phyloP scores from a whole-genome alignment of 495 filamentous ascomycete genomes.

The Neurospora cerealis region DNA sequence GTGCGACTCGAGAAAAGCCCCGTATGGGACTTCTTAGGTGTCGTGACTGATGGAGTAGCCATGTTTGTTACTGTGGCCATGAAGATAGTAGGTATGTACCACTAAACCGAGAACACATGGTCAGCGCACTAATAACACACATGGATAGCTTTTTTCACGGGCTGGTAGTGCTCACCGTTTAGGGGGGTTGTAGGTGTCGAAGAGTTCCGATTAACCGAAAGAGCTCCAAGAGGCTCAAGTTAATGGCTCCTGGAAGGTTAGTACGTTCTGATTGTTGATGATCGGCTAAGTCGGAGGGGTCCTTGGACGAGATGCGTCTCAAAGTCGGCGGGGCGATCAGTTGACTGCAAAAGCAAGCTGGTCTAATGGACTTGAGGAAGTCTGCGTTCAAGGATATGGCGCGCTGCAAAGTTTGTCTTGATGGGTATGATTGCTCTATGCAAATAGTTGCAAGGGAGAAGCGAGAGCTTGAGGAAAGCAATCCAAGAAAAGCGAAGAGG shows the following conservation, averaged over 20 bases:
- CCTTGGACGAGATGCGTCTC: conserved; percentile 25
- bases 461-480: conserved; percentile 23
- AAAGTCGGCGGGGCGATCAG: conserved; percentile 38
- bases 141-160: not conserved
- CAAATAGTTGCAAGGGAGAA: conserved; percentile 9
- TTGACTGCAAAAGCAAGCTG: conserved; percentile 30
- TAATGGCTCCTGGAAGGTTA: conserved; percentile 54
- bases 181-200: conserved; percentile 11
- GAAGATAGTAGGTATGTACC: conserved; percentile 21
- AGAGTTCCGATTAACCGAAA: conserved; percentile 35
- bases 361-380: conserved; percentile 31
- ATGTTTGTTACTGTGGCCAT: conserved; percentile 45
- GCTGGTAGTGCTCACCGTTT: conserved; percentile 34
- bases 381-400: conserved; percentile 19
- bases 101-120: conserved; percentile 32
- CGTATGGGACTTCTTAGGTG: conserved; percentile 86
- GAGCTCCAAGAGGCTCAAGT: conserved; percentile 55
- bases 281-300: conserved; percentile 39
- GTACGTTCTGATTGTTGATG: conserved; percentile 39
- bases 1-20: conserved; percentile 87
- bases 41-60: conserved; percentile 82
- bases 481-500: conserved; percentile 6
- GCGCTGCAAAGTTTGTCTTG: conserved; percentile 1
- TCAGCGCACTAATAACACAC: conserved; percentile 6
- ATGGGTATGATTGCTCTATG: conserved; percentile 9